Conservation (phyloP, 139 green algal species). For the Volvox reticuliferus region DNA sequence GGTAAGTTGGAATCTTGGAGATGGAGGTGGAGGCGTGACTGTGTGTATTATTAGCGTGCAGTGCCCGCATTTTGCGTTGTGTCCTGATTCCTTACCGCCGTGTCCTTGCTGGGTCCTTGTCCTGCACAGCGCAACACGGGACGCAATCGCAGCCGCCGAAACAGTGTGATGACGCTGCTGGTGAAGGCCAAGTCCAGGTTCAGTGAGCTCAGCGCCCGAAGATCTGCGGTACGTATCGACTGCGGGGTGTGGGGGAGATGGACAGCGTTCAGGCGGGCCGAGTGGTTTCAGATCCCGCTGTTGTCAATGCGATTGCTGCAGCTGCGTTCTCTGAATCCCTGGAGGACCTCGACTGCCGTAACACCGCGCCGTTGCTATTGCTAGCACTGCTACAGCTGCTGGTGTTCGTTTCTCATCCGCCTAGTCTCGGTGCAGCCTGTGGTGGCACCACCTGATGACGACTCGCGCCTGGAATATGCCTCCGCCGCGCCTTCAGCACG, state of each 20-base stretch:
- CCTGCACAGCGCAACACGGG: conserved; percentile 14
- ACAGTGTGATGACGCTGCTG: conserved; percentile 30
- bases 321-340: too few species aligned
- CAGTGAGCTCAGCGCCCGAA: conserved; percentile 11
- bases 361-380: background rate
- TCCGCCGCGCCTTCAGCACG: too few species aligned
- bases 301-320: too few species aligned
- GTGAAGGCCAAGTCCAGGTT: background rate
- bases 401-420: too few species aligned
- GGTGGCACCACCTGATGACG: too few species aligned
- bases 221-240: background rate
- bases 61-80: too few species aligned
- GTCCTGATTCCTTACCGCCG: too few species aligned
- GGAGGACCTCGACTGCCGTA: background rate
- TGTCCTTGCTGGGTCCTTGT: background rate
- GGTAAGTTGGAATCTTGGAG: background rate
- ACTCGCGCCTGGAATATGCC: too few species aligned
- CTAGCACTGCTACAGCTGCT: background rate
- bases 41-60: too few species aligned
- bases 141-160: conserved; percentile 20
- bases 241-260: conserved; percentile 24
- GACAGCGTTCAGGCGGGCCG: background rate
- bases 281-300: background rate
- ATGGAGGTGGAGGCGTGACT: background rate
- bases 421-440: too few species aligned